A percentile compares a stretch with the other conserved stretches of the same genome.
Evolutionary conservation across 768 basidiomycete genomes (phyloP).

Genomic region (Suillus decipiens): DNA sequence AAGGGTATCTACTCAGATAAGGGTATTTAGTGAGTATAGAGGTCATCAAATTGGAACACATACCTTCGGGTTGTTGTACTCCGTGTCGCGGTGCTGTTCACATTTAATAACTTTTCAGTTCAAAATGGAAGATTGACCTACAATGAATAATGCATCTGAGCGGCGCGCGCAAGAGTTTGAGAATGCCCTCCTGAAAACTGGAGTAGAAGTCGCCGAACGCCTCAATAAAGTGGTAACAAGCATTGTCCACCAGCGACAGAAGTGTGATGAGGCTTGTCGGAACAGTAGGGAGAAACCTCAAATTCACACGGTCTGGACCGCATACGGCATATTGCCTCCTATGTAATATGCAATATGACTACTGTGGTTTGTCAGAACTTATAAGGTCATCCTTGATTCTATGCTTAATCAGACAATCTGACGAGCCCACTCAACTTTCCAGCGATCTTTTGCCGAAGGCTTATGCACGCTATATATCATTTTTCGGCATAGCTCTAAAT

Average conservation of each 20-base stretch:
- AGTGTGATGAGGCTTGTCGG: conserved; percentile 3
- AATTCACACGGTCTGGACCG: conserved; percentile 10
- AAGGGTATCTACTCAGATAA: conserved; percentile 73
- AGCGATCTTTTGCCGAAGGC: neutral
- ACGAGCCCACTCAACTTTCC: neutral
- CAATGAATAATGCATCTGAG: conserved; percentile 89
- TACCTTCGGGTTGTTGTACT: conserved; percentile 92
- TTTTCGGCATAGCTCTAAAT: conserved; percentile 4
- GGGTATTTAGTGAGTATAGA: neutral
- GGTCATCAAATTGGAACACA: conserved; percentile 12
- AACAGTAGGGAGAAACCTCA: conserved; percentile 3
- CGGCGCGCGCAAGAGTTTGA: conserved; percentile 45
- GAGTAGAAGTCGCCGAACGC: conserved; percentile 18
- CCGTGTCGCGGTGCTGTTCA: conserved; percentile 87
- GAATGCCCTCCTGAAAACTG: conserved; percentile 27
- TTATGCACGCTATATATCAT: neutral
- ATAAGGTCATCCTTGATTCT: neutral
- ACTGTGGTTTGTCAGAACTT: too few relatives aligned
- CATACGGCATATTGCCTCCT: conserved; percentile 1
- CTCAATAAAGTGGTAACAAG: conserved; percentile 19
- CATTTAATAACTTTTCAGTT: conserved; percentile 17
- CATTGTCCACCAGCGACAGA: conserved; percentile 21
- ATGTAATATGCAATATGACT: neutral
- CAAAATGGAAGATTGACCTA: conserved; percentile 41
- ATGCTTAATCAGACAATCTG: neutral